These are phyloP conservation scores for Ostreobium quekettii DNA, from an alignment of 139 green algal species.

Conservation along the genomic window DNA sequence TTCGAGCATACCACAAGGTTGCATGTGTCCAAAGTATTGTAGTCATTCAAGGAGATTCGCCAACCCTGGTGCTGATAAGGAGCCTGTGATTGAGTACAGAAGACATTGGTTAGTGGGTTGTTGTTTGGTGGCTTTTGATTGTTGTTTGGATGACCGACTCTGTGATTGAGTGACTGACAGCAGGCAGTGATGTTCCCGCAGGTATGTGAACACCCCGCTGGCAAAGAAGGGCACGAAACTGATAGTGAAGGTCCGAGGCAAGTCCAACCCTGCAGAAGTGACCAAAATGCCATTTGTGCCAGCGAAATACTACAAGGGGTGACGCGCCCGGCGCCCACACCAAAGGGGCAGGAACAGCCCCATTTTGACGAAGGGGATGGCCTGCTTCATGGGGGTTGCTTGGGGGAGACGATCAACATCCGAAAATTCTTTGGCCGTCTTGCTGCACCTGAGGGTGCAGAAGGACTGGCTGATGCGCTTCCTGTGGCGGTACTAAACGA, in stretches of 20 bases:
- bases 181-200: constrained; percentile 16
- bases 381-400: no score
- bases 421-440: no score
- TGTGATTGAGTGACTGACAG: not conserved
- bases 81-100: not conserved
- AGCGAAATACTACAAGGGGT: constrained; percentile 85
- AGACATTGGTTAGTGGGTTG: not conserved
- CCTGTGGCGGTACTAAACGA: no score
- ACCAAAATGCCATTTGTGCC: constrained; percentile 99
- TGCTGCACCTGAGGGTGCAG: no score
- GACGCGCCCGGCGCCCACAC: no score
- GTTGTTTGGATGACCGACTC: not conserved
- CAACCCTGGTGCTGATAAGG: no score
- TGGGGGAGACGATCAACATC: no score
- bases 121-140: not conserved
- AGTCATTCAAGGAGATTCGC: no score
- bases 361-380: no score
- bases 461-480: no score
- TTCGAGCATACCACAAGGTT: no score
- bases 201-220: constrained; percentile 82
- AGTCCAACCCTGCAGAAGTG: constrained; percentile 67
- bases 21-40: not conserved
- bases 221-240: constrained; percentile 90
- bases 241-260: constrained; percentile 89
- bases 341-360: no score